Evolutionary conservation across 768 basidiomycete species (phyloP).

Genomic region (Collybia mongolica): DNA sequence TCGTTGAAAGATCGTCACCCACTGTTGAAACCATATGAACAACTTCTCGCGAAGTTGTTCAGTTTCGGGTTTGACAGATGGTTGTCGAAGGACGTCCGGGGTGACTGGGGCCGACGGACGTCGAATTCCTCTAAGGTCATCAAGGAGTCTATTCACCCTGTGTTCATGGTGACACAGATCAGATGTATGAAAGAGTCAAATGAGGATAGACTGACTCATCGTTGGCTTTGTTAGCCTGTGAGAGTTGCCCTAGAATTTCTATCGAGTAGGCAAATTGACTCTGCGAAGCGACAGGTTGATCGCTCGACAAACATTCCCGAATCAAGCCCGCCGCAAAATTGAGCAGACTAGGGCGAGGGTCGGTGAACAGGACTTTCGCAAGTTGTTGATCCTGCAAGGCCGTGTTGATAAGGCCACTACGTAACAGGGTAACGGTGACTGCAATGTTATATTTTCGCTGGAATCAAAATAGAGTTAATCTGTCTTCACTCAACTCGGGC

Average conservation of each 20-base stretch:
- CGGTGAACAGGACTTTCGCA: slow-evolving; percentile 78
- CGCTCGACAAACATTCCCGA: slow-evolving; percentile 79
- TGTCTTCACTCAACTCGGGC: slow-evolving; percentile 2
- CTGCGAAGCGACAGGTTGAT: slow-evolving; percentile 79
- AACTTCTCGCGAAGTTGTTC: slow-evolving; percentile 76
- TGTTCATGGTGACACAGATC: slow-evolving; percentile 5
- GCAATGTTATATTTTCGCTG: slow-evolving; percentile 96
- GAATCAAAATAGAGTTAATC: slow-evolving; percentile 7
- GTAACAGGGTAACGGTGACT: slow-evolving; percentile 86
- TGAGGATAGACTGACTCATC: slow-evolving; percentile 67
- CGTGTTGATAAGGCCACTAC: slow-evolving; percentile 77
- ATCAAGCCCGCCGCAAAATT: slow-evolving; percentile 83
- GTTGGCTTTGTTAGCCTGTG: slow-evolving; percentile 73
- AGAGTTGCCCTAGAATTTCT: slow-evolving; percentile 76
- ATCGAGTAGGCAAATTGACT: slow-evolving; percentile 78
- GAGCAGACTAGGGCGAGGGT: slow-evolving; percentile 74
- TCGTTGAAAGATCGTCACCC: slow-evolving; percentile 93
- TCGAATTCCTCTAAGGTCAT: slow-evolving; percentile 75
- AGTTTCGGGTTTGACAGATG: slow-evolving; percentile 64
- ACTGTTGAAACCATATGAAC: slow-evolving; percentile 86
- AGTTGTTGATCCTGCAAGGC: slow-evolving; percentile 86
- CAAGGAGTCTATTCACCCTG: slow-evolving; percentile 71
- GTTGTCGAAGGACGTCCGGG: slow-evolving; percentile 40
- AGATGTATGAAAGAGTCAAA: background rate
- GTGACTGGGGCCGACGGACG: slow-evolving; percentile 42